These are phyloP conservation scores for Ophiostoma piceae DNA, from an alignment of 2,329 filamentous ascomycete species.

Conservation along the genomic window DNA sequence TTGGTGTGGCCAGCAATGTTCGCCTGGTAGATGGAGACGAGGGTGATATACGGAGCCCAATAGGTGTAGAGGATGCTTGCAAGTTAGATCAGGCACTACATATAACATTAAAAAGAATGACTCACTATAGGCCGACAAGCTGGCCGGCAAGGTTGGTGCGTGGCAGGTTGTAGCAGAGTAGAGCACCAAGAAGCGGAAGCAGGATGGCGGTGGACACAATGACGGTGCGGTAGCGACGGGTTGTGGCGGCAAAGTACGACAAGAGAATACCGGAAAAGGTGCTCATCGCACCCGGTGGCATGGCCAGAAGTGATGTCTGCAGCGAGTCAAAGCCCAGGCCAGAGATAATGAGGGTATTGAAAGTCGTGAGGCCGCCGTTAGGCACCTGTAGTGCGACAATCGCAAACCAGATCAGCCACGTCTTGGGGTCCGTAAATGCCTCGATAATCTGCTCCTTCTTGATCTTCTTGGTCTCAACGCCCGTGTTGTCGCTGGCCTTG, in stretches of 20 bases:
- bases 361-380: slow-evolving; percentile 25
- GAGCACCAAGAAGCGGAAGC: slow-evolving; percentile 34
- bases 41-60: slow-evolving; percentile 28
- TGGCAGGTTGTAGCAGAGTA: slow-evolving; percentile 35
- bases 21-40: slow-evolving; percentile 28
- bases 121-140: slow-evolving; percentile 28
- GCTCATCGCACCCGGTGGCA: slow-evolving; percentile 26
- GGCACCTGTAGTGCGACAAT: slow-evolving; percentile 28
- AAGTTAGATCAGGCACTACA: neutral
- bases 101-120: neutral
- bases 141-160: slow-evolving; percentile 28
- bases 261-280: slow-evolving; percentile 27
- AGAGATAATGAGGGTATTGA: slow-evolving; percentile 24
- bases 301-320: slow-evolving; percentile 23
- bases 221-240: slow-evolving; percentile 25
- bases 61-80: slow-evolving; percentile 27
- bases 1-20: slow-evolving; percentile 28
- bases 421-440: slow-evolving; percentile 27
- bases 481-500: slow-evolving; percentile 29
- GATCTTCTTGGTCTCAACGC: slow-evolving; percentile 27
- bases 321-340: slow-evolving; percentile 23
- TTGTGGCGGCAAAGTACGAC: slow-evolving; percentile 24
- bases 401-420: slow-evolving; percentile 29
- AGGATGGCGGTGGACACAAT: slow-evolving; percentile 34
- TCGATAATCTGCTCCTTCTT: slow-evolving; percentile 28